A percentile compares a stretch with the other conserved stretches of the same genome.
phyloP scores from a whole-genome alignment of 306 rosid species.

The Sophora flavescens region DNA sequence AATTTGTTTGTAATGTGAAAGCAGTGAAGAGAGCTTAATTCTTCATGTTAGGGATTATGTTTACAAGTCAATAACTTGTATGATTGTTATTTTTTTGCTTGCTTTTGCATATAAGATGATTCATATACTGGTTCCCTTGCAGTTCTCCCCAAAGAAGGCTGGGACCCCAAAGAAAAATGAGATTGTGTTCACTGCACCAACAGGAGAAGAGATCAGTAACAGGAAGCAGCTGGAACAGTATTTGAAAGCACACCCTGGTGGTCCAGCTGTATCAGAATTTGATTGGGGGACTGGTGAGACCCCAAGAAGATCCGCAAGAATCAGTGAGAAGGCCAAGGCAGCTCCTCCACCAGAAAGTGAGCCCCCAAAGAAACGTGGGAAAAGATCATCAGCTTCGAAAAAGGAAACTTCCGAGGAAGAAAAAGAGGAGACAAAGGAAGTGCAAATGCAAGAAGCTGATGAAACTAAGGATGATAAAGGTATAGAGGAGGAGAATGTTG shows the following conservation, averaged over 20 bases:
- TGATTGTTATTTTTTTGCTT: slow-evolving; percentile 19
- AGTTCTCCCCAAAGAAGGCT: slow-evolving; percentile 85
- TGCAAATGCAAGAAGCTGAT: slow-evolving; percentile 58
- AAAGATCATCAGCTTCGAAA: slow-evolving; percentile 62
- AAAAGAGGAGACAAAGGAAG: slow-evolving; percentile 59
- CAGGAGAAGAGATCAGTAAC: slow-evolving; percentile 88
- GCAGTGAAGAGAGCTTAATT: slow-evolving; percentile 19
- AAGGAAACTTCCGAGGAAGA: slow-evolving; percentile 62
- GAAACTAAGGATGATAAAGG: slow-evolving; percentile 60
- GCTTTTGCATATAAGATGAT: slow-evolving; percentile 39
- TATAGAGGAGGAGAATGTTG: slow-evolving; percentile 55
- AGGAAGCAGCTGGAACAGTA: slow-evolving; percentile 84
- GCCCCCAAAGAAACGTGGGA: slow-evolving; percentile 78
- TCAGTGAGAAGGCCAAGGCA: slow-evolving; percentile 80
- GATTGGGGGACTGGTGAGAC: slow-evolving; percentile 99
- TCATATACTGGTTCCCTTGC: slow-evolving; percentile 45
- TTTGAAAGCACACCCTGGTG: slow-evolving; percentile 90
- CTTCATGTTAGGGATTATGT: slow-evolving; percentile 27
- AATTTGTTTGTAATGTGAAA: slow-evolving; percentile 26
- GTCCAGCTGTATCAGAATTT: slow-evolving; percentile 81
- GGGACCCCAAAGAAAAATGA: slow-evolving; percentile 93
- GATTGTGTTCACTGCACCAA: slow-evolving; percentile 82
- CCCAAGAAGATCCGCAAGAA: slow-evolving; percentile 93
- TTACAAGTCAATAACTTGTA: slow-evolving; percentile 28
- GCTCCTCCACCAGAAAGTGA: slow-evolving; percentile 60